Percentiles rank a stretch among this genome's conserved stretches.
Evolutionary conservation across 2,329 filamentous ascomycete genomes (phyloP).

Genomic region (Curvularia hawaiiensis): DNA sequence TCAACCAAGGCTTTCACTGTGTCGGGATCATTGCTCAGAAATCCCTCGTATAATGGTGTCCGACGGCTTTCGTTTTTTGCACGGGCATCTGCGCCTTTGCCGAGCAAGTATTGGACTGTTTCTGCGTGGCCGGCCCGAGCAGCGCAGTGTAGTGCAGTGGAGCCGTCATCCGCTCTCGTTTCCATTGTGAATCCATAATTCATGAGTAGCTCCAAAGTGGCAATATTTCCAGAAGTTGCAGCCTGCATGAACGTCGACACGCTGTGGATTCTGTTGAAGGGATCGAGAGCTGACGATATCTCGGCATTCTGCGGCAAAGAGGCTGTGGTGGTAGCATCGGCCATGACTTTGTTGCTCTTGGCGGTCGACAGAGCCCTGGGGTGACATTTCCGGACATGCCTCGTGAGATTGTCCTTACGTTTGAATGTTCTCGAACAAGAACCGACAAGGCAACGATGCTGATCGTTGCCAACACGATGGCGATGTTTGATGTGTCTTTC

Average conservation of each 20-base stretch:
- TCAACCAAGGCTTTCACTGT: not conserved
- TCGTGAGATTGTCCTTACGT: conserved; percentile 18
- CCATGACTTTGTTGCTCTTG: not conserved
- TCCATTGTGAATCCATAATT: not conserved
- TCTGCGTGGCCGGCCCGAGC: conserved; percentile 8
- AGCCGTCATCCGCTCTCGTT: conserved; percentile 7
- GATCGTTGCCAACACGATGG: conserved; percentile 12
- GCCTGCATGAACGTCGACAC: conserved; percentile 6
- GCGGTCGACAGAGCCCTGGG: not conserved
- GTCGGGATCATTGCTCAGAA: not conserved
- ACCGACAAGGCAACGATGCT: conserved; percentile 1
- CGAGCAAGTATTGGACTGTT: conserved; percentile 3
- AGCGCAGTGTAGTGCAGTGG: conserved; percentile 21
- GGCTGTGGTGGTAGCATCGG: not conserved
- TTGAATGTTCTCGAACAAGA: not conserved
- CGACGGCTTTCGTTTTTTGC: not conserved
- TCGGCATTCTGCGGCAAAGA: not conserved
- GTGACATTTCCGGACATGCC: conserved; percentile 4
- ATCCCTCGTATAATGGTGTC: conserved; percentile 10
- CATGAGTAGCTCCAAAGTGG: not conserved
- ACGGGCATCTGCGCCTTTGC: not conserved
- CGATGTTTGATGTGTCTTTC: conserved; percentile 4
- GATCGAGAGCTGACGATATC: too few species aligned
- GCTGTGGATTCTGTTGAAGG: not conserved
- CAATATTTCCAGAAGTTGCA: conserved; percentile 9